phyloP scores from a whole-genome alignment of 1,139 yeast species.

The Kazachstania sp. region DNA sequence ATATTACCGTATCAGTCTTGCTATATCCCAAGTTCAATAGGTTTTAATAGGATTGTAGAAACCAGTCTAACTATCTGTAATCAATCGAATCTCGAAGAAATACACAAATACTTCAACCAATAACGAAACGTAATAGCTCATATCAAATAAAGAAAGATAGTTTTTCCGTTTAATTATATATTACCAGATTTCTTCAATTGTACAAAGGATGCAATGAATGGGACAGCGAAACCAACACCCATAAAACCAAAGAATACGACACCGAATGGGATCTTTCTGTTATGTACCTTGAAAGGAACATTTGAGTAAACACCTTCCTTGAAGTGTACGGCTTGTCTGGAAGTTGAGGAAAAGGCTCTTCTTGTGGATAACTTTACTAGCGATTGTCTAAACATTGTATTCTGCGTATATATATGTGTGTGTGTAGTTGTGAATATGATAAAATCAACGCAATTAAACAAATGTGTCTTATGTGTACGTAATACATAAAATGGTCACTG shows the following conservation, averaged over 20 bases:
- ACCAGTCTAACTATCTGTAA: too few relatives aligned
- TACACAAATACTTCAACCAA: too few relatives aligned
- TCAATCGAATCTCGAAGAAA: too few relatives aligned
- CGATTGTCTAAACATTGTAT: constrained; percentile 29
- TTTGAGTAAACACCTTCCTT: constrained; percentile 86
- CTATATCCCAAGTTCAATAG: too few relatives aligned
- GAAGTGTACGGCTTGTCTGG: constrained; percentile 38
- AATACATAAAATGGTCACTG: too few relatives aligned
- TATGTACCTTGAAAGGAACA: constrained; percentile 87
- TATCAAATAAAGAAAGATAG: too few relatives aligned
- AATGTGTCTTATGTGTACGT: too few relatives aligned
- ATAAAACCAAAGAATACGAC: constrained; percentile 74
- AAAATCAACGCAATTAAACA: too few relatives aligned
- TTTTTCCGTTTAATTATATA: constrained; percentile 4
- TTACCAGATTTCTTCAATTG: constrained; percentile 73
- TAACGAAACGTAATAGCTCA: too few relatives aligned
- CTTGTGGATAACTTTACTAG: constrained; percentile 20
- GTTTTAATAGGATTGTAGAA: too few relatives aligned
- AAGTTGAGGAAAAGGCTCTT: constrained; percentile 6
- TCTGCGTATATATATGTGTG: neutral
- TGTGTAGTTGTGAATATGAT: neutral
- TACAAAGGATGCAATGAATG: constrained; percentile 59
- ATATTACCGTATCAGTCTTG: too few relatives aligned
- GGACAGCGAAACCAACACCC: constrained; percentile 53
- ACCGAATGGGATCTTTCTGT: constrained; percentile 83